Evolutionary conservation across 345 rosid genomes (phyloP), one percentile per base, ranked within the genome.

Genomic region (Acer yangbiense): DNA sequence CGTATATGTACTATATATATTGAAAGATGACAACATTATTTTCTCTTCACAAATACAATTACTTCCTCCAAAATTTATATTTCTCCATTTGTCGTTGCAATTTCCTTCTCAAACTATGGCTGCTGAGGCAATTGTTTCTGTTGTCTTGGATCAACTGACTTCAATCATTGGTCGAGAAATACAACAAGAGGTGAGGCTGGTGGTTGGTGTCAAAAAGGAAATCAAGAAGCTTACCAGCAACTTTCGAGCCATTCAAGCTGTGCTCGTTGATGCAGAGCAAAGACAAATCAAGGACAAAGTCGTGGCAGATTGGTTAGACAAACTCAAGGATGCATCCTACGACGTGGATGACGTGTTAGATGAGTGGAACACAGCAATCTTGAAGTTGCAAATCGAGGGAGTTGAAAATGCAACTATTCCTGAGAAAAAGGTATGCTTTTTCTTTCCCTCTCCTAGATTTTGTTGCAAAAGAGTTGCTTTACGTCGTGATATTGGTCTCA

Each of bases 301-400:
- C 32, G 75, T 71, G 21, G 39, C 29, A 71, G 10, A 32, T 35
- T 71, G 75, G 75, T 21, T 71, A 10, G 58, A 69, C 6, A 20
- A 48, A 5, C 72, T 69, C 72, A 69, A 9, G 57, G 25, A 71
- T 21, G 64, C 23, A 27, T 52, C 74, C 21, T 54, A 54, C 63
- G 35, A 32, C 35, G 35, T 32, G 35, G 35, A 32, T 32, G 46
- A 72, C 75, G 65, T 58, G 65, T 39, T 72, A 50, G 75, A 72
- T 58, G 75, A 72, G n/a, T 72, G 75, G 75, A 57, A 11, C 52
- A 72, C 75, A 2, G 75, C 75, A 35, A 72, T 43, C 44, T 44
- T 74, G 9, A 63, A 74, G 27, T 2, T 74, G 61, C 60, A 46
- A 27, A 63, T 43, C 8, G 25, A 74, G 61, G 69, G 60, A 9